Base-by-base conservation (phyloP, 1,284 basidiomycete species). In the Puccinia novopanici region DNA sequence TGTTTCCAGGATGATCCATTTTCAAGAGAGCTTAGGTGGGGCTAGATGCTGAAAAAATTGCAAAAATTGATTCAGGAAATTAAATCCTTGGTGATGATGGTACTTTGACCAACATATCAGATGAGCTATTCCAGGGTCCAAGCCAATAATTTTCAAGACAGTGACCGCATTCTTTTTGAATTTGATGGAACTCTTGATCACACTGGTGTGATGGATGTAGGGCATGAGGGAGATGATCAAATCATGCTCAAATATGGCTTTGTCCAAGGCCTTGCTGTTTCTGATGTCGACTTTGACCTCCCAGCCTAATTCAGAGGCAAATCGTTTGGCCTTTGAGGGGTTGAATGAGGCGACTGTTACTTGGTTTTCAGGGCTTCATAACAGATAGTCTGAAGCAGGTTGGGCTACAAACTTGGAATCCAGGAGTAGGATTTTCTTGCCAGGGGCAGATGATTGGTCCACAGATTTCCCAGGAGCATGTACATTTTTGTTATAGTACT, bases 81-180 rank as follows among this genome's bases (percentile, higher is more conserved):
- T n/a, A n/a, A n/a, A n/a, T n/a, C n/a, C n/a, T n/a, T n/a, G n/a
- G n/a, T n/a, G n/a, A n/a, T n/a, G n/a, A n/a, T n/a, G n/a, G n/a
- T n/a, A n/a, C n/a, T n/a, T n/a, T n/a, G n/a, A n/a, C n/a, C n/a
- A n/a, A n/a, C n/a, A n/a, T n/a, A n/a, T n/a, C n/a, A 98, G 87
- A 61, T 82, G 82, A 83, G 86, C 86, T 52, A 87, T 82, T 83
- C 95, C 94, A 65, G 95, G 94, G 87, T 98, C 95, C 45, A 99
- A 90, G 82, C 96, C 96, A 84, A 99, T 95, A 89, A 99, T 97
- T 88, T 99, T 99, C 89, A 99, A 90, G 82, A 98, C 93, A 77
- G 95, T 89, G 85, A 99, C 94, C 78, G 98, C 95, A 86, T 98
- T 89, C 65, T 92, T 94, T 89, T 95, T 95, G 85, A 91, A 91